These are phyloP conservation scores for Vitis hybrid DNA, from an alignment of 177 flowering plant genomes.

Conservation along the genomic window DNA sequence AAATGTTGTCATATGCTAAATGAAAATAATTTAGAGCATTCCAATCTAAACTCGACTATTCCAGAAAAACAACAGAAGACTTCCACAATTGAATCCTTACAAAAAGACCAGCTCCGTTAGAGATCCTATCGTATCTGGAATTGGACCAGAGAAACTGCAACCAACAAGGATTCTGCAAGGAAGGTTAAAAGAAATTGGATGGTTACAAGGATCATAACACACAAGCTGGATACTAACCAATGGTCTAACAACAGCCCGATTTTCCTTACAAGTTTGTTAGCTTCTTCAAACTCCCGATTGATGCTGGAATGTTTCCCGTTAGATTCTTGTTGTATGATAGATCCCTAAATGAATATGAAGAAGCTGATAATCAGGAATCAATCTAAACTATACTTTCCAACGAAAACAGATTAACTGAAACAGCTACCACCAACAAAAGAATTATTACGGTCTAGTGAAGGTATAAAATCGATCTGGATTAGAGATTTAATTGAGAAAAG, in stretches of 20 bases:
- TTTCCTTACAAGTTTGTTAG: constrained; percentile 49
- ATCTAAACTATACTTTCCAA: no score
- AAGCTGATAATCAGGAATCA: not conserved
- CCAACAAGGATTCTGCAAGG: constrained; percentile 55
- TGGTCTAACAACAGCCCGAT: not conserved
- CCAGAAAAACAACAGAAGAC: no score
- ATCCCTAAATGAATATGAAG: constrained; percentile 40
- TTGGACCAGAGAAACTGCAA: constrained; percentile 62
- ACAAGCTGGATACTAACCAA: no score
- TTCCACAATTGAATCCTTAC: constrained; percentile 37
- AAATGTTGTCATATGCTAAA: no score
- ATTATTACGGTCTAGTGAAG: no score
- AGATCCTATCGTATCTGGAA: constrained; percentile 65
- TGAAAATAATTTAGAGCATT: no score
- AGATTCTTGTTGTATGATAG: constrained; percentile 63
- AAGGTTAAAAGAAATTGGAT: not conserved
- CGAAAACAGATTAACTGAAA: no score
- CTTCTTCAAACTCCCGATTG: constrained; percentile 53
- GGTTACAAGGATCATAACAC: not conserved
- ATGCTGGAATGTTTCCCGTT: constrained; percentile 48
- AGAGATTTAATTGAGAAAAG: not conserved
- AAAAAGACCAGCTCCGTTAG: constrained; percentile 40
- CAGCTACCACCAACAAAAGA: no score
- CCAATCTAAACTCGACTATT: no score
- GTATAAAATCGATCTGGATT: not conserved